phyloP scores from a whole-genome alignment of 345 rosid species.

The Stellera chamaejasme region DNA sequence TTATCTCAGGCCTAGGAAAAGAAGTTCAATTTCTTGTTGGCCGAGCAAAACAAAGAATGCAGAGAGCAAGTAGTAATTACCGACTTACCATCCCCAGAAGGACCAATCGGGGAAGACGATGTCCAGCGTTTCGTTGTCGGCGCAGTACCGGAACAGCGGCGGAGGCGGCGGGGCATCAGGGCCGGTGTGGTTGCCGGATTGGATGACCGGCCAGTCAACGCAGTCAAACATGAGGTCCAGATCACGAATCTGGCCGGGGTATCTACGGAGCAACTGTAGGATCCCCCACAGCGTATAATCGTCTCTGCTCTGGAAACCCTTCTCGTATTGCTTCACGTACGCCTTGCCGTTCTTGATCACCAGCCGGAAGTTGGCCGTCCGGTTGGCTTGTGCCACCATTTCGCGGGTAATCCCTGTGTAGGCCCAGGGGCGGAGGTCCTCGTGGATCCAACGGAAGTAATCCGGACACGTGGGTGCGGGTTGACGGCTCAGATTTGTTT shows the following conservation, averaged over 20 bases:
- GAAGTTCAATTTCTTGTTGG: no score
- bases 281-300: constrained; percentile 82
- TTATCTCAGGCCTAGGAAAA: constrained; percentile 54
- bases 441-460: constrained; percentile 94
- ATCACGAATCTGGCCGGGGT: constrained; percentile 75
- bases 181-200: constrained; percentile 18
- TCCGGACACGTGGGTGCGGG: constrained; percentile 44
- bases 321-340: constrained; percentile 40
- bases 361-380: constrained; percentile 54
- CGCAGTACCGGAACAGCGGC: constrained; percentile 68
- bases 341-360: constrained; percentile 43
- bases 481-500: constrained; percentile 15
- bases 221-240: constrained; percentile 83
- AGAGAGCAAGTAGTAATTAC: background rate
- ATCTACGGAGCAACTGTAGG: constrained; percentile 63
- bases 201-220: constrained; percentile 63
- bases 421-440: constrained; percentile 84
- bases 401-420: constrained; percentile 62
- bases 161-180: constrained; percentile 44
- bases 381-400: constrained; percentile 40
- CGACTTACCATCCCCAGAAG: constrained; percentile 82
- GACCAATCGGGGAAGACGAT: constrained; percentile 92
- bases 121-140: constrained; percentile 40
- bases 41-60: background rate
- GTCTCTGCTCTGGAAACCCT: constrained; percentile 68